These are phyloP conservation scores for Eucalyptus virginea DNA, from an alignment of 345 rosid species.

Conservation along the genomic window DNA sequence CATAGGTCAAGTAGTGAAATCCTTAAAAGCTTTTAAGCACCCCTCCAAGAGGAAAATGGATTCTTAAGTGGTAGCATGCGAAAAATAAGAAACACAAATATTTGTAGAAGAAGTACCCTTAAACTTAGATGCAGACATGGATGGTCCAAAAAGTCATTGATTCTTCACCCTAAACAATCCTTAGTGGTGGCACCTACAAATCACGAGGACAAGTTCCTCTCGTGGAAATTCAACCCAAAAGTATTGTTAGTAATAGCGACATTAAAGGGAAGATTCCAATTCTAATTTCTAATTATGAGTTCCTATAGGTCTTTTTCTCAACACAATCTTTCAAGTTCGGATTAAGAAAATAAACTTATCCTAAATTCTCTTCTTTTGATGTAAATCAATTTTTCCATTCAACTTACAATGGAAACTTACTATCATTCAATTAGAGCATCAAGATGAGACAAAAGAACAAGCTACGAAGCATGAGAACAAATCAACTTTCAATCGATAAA, in stretches of 20 bases:
- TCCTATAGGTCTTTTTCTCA: neutral
- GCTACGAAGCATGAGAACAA: accelerated
- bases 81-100: neutral
- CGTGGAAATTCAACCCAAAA: neutral
- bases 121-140: neutral
- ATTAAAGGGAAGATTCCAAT: neutral
- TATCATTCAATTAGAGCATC: neutral
- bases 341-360: neutral
- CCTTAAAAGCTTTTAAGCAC: neutral
- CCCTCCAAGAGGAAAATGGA: neutral
- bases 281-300: neutral
- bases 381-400: neutral
- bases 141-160: neutral
- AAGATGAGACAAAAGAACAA: neutral
- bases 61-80: neutral
- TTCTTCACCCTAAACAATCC: neutral
- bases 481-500: neutral
- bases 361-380: neutral
- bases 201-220: accelerated
- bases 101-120: neutral
- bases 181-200: neutral
- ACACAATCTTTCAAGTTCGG: neutral
- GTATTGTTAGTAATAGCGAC: neutral
- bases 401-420: neutral
- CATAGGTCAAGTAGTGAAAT: neutral